These are phyloP conservation scores for Penstemon eatonii DNA, from an alignment of 257 asterid species.

Conservation along the genomic window DNA sequence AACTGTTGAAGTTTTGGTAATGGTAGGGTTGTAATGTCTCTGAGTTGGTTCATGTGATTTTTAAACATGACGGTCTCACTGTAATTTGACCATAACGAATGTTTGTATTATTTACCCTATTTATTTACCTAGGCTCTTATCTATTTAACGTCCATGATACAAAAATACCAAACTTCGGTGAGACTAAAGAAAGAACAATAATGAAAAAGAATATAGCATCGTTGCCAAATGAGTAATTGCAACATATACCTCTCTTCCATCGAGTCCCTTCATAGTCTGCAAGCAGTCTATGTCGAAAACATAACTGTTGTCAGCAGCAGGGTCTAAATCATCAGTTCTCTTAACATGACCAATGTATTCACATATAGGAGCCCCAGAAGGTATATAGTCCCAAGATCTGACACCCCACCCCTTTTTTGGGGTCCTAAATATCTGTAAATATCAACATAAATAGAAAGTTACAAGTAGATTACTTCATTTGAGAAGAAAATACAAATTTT, in stretches of 20 bases:
- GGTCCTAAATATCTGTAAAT: conserved; percentile 71
- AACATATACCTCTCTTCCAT: conserved; percentile 75
- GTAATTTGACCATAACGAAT: no score
- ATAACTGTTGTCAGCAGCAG: conserved; percentile 60
- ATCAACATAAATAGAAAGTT: conserved; percentile 11
- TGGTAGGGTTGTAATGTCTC: no score
- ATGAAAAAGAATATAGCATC: not conserved
- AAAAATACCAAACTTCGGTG: not conserved
- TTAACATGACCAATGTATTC: conserved; percentile 75
- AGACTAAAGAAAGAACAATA: not conserved
- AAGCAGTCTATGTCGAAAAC: conserved; percentile 84
- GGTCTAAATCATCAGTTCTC: conserved; percentile 51
- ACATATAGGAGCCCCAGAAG: conserved; percentile 81
- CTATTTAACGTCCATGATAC: not conserved
- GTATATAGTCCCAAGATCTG: conserved; percentile 84
- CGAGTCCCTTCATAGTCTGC: conserved; percentile 86
- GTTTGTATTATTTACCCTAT: no score
- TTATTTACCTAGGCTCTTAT: not conserved
- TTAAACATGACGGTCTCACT: no score
- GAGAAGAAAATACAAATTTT: not conserved
- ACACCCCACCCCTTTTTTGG: conserved; percentile 93
- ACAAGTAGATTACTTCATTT: not conserved
- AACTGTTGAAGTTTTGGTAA: no score
- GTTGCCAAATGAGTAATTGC: conserved; percentile 2
- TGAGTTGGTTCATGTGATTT: no score